phyloP scores from a whole-genome alignment of 225 moss, liverwort and hornwort species.

The Sphagnum tenellum region DNA sequence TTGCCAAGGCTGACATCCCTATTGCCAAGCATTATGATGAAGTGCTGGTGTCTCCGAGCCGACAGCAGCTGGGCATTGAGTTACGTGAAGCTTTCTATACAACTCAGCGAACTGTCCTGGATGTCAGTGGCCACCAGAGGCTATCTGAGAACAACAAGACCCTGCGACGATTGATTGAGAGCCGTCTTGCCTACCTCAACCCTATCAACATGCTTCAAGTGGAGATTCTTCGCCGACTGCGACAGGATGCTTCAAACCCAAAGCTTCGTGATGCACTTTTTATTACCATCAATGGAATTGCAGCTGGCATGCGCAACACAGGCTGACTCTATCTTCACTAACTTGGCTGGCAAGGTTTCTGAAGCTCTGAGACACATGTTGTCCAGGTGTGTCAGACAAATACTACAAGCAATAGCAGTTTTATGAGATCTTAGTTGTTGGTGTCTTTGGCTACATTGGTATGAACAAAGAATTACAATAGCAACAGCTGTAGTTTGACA shows the following conservation, averaged over 20 bases:
- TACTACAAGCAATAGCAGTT: too few relatives aligned
- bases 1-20: constrained; percentile 85
- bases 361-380: too few relatives aligned
- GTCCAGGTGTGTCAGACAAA: too few relatives aligned
- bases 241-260: constrained; percentile 68
- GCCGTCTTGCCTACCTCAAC: constrained; percentile 64
- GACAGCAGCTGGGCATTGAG: constrained; percentile 56
- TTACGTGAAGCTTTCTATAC: constrained; percentile 54
- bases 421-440: too few relatives aligned
- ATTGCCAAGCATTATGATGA: constrained; percentile 90
- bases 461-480: too few relatives aligned
- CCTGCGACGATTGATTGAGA: constrained; percentile 69
- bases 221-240: constrained; percentile 62
- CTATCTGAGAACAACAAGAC: constrained; percentile 88
- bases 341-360: too few relatives aligned
- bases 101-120: constrained; percentile 57
- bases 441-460: too few relatives aligned
- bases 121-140: constrained; percentile 79
- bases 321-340: constrained; percentile 20
- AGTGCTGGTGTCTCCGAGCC: constrained; percentile 52
- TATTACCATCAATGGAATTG: constrained; percentile 92
- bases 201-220: constrained; percentile 91
- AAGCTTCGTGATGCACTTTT: constrained; percentile 78
- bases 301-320: constrained; percentile 79
- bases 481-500: too few relatives aligned